Base-by-base conservation (phyloP, 2,329 filamentous ascomycete species). In the Calonectria fujianensis region DNA sequence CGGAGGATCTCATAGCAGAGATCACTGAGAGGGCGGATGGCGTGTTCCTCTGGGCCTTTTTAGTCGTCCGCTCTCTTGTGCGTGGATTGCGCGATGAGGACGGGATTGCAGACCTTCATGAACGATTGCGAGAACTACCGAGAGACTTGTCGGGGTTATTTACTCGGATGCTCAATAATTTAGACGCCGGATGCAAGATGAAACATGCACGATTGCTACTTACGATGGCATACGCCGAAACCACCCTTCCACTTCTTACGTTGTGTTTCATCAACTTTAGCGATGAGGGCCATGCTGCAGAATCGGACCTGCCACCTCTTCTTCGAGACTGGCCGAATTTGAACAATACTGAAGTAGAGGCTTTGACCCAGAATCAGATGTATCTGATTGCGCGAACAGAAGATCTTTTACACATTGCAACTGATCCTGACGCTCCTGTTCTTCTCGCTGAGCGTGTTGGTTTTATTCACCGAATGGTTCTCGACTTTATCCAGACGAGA, bases 251-350 rank as follows among this genome's bases (percentile, higher is more conserved):
- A n/a, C 18, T 57, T 7, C n/a, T 57, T 18, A 57, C 52, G 1
- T 20, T 57, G 16, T 57, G 31, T 18, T 57, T 57, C 29, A 57
- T 57, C 29, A 20, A 57, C 9, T 57, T 57, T 57, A 31, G 31
- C 10, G 52, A 35, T 5, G 52, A 57, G 18, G 5, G 18, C 9
- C 18, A 20, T n/a, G 9, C 9, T 31, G 27, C 29, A 20, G 27
- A n/a, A 31, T 57, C 31, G 9, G 31, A 57, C 8, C 18, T 32
- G 10, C 52, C 29, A 32, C 20, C 52, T 13, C 20, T 57, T 57
- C 52, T 57, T 57, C 52, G 29, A 57, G 29, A 57, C 18, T 57
- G 52, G 52, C 52, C 52, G 20, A 57, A 57, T 57, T 57, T 57
- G 29, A 32, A 35, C 3, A 4, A 20, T 35, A 10, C 10, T n/a